Conservation (phyloP, 768 basidiomycete genomes). For the Phlegmacium glaucopus region DNA sequence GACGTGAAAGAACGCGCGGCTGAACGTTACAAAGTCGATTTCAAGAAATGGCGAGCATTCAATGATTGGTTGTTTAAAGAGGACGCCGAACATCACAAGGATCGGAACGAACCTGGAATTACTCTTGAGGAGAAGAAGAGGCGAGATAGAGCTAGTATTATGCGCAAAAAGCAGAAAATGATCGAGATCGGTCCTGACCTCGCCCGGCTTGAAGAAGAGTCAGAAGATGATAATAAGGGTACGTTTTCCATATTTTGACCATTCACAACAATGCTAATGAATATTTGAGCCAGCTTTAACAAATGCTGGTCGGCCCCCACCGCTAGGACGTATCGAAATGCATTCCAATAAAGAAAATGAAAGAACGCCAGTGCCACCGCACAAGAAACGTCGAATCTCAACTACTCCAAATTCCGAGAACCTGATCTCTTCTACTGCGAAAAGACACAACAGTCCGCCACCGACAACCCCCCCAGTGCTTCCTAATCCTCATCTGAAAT, state of each 20-base stretch:
- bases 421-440: neutral
- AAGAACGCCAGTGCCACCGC: conserved; percentile 9
- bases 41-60: conserved; percentile 48
- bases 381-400: conserved; percentile 8
- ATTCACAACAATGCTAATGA: neutral
- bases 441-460: neutral
- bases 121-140: conserved; percentile 25
- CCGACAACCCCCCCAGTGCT: conserved; percentile 4
- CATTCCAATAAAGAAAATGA: conserved; percentile 26
- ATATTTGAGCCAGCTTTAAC: neutral
- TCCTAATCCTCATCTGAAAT: conserved; percentile 10
- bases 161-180: conserved; percentile 21
- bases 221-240: neutral
- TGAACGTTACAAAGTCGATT: conserved; percentile 47
- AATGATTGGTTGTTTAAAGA: conserved; percentile 41
- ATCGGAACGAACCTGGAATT: conserved; percentile 21
- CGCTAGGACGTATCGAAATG: conserved; percentile 17
- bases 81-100: conserved; percentile 24
- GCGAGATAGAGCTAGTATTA: conserved; percentile 15
- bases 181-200: conserved; percentile 18
- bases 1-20: conserved; percentile 42
- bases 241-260: neutral
- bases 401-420: neutral
- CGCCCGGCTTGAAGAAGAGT: conserved; percentile 6
- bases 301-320: conserved; percentile 12